These are phyloP conservation scores for Polymyxa betae DNA, from an alignment of 208 protist genomes.

Conservation along the genomic window DNA sequence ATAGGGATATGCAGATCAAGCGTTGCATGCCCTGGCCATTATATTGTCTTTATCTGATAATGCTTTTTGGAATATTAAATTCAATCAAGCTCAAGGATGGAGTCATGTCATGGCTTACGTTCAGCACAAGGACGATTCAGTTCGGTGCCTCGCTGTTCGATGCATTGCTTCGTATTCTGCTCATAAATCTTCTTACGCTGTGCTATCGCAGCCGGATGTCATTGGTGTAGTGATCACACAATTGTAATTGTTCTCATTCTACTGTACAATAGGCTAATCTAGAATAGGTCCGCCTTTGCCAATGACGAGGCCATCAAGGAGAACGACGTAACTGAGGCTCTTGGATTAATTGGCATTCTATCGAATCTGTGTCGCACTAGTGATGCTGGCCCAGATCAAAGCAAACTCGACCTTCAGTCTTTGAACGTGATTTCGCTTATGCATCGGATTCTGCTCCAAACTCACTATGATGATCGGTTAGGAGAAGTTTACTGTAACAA, in stretches of 20 bases:
- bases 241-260: not conserved
- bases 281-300: too few species aligned
- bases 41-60: conserved; percentile 8
- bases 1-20: not conserved
- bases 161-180: not conserved
- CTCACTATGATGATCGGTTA: too few species aligned
- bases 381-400: not conserved
- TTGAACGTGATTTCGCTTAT: too few species aligned
- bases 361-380: not conserved
- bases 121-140: not conserved
- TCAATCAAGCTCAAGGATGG: not conserved
- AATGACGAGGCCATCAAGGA: too few species aligned
- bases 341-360: not conserved
- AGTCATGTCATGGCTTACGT: not conserved
- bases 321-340: not conserved
- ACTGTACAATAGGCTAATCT: not conserved
- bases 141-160: not conserved
- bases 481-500: not conserved
- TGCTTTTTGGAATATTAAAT: not conserved
- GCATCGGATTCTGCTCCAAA: too few species aligned
- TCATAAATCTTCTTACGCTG: not conserved
- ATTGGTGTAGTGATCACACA: not conserved
- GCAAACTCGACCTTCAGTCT: too few species aligned
- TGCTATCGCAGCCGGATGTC: not conserved
- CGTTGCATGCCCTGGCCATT: not conserved